phyloP scores from a whole-genome alignment of 2,329 filamentous ascomycete genomes.

The Ampelomyces quisqualis region DNA sequence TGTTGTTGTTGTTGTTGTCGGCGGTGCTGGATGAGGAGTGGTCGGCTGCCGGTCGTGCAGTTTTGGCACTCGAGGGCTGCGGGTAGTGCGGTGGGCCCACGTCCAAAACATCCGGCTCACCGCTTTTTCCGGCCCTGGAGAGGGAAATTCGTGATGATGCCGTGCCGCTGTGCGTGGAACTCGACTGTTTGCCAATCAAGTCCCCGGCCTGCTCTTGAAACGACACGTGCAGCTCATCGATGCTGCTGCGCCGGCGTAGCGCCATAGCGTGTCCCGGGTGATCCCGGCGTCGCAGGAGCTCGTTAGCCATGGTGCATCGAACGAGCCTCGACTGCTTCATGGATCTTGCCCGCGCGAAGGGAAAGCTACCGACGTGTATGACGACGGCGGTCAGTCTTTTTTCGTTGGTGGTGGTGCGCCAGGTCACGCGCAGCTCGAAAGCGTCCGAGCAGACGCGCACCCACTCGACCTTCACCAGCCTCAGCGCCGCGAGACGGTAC shows the following conservation, averaged over 20 bases:
- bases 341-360: conserved; percentile 4
- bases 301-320: conserved; percentile 16
- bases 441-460: conserved; percentile 9
- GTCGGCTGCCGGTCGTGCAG: conserved; percentile 3
- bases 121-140: conserved; percentile 15
- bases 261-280: conserved; percentile 12
- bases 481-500: conserved; percentile 7
- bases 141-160: conserved; percentile 4
- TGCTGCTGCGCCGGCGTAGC: conserved; percentile 1
- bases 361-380: conserved; percentile 4
- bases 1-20: background rate
- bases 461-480: conserved; percentile 10
- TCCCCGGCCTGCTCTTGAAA: background rate
- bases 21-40: conserved; percentile 2
- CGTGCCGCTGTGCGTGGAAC: conserved; percentile 6
- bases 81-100: conserved; percentile 4
- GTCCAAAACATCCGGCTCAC: conserved; percentile 6
- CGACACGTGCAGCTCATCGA: conserved; percentile 7
- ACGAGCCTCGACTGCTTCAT: conserved; percentile 19
- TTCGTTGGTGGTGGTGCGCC: conserved; percentile 4
- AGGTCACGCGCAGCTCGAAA: conserved; percentile 12
- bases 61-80: conserved; percentile 1
- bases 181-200: conserved; percentile 4
- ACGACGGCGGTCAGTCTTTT: conserved; percentile 2
- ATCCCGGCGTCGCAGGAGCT: conserved; percentile 17